Base-by-base conservation (phyloP, 2,329 filamentous ascomycete species). In the Apiospora phragmitis region DNA sequence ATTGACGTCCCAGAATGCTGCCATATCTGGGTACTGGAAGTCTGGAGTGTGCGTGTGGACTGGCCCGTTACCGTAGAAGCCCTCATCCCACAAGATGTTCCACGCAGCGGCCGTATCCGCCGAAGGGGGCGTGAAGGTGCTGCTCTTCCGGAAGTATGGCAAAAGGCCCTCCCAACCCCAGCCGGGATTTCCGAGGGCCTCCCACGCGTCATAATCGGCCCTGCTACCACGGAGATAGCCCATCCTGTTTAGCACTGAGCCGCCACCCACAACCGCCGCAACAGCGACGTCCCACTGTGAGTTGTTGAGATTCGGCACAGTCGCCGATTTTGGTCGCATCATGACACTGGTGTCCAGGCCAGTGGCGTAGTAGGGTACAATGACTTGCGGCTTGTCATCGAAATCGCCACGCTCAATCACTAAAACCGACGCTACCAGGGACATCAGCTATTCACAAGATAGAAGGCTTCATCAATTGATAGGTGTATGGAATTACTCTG, bases 131-230 rank as follows among this genome's bases (percentile, higher is more conserved):
- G 21, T 18, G 11, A 38, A 38, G 14, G 62, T 42, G 62, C 35
- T 42, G 35, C n/a, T 65, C 38, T 29, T 67, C 4, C n/a, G 79
- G 73, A 88, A 42, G 72, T 88, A 88, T 0, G 83, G 85, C 0
- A 85, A 75, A 14, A 89, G 75, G 29, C 78, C 79, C 1, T 81
- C 72, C 81, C 82, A 85, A 24, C 81, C n/a, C 84, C 83, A 85
- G 1, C 79, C 81, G 0, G 78, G 75, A 65, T 83, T 83, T 0
- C 83, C 83, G 5, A 85, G 75, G 3, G 78, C 77, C 69, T 81
- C 81, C 83, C 83, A 85, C 29, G 80, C 79, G 62, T 85, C 81
- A 68, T 82, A 85, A 71, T 84, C 82, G 18, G 77, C 78, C 9
- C 76, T 77, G 18, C 21, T 26, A 12, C 65, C 65, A 12, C 65